Base-by-base conservation (phyloP, 2,329 filamentous ascomycete genomes). In the Colletotrichum sp. region DNA sequence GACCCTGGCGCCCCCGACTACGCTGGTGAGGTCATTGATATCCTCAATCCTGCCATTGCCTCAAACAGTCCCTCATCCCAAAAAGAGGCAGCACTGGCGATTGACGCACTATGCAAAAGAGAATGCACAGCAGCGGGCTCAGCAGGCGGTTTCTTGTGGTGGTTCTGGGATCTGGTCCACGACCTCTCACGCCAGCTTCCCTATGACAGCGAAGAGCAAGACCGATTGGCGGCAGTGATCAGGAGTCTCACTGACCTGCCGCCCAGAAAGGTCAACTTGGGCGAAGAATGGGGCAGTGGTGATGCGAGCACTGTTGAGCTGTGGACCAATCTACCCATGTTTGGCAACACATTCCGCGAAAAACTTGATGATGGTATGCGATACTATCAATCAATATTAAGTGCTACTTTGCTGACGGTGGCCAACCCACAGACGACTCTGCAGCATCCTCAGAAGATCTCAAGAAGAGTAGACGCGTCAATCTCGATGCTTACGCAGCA, bases 151-250 rank as follows among this genome's bases (percentile, higher is more conserved):
- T 81, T 81, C 21, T 65, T 80, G 9, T 79, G 76, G 71, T 77
- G 79, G 71, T 80, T 80, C 68, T 79, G 79, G 80, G 78, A 80
- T 34, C 76, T 80, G 3, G 18, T 81, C 13, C 79, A 80, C 32
- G 68, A 78, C 6, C 63, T 81, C 18, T 57, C 77, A 21, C 76
- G 78, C n/a, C 78, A 80, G 49, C 13, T 80, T 39, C 78, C 79
- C 13, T 71, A 78, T 55, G 66, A 79, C 32, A 75, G 72, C 32
- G 39, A 44, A 3, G 71, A 78, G 52, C 79, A 80, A 16, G 76
- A 79, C 18, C 72, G 26, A 21, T 12, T 59, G 15, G 55, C 15
- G 8, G 21, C 21, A 7, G 26, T 59, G 8, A 59, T 59, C 55
- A 59, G 0, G 3, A 59, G 6, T 12, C 55, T 59, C 13, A 18